Conservation (phyloP, 108 stramenopile species). For the Asterionellopsis glacialis region DNA sequence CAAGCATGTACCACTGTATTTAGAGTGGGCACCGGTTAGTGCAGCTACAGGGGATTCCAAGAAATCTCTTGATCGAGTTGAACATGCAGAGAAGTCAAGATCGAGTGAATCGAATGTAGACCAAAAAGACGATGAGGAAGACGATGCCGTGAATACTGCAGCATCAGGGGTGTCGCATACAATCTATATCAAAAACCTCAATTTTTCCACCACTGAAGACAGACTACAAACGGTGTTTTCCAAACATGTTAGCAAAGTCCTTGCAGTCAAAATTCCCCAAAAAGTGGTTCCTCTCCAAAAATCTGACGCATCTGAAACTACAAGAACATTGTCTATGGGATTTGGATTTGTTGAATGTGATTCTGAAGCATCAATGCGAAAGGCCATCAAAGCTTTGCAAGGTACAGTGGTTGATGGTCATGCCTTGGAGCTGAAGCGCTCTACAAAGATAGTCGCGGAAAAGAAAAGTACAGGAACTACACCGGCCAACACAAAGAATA, state of each 20-base stretch:
- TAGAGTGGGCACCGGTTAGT: constrained; percentile 95
- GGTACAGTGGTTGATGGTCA: constrained; percentile 91
- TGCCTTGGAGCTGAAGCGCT: constrained; percentile 82
- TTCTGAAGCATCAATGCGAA: constrained; percentile 55
- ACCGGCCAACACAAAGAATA: constrained; percentile 33
- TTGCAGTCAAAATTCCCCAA: constrained; percentile 85
- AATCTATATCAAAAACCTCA: constrained; percentile 95
- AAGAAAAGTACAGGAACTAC: constrained; percentile 3
- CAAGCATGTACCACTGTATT: constrained; percentile 93
- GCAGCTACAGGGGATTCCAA: constrained; percentile 12
- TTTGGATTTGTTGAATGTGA: constrained; percentile 97
- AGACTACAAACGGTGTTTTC: constrained; percentile 58
- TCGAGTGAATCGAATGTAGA: constrained; percentile 11
- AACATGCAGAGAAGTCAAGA: constrained; percentile 14
- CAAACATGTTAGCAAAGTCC: constrained; percentile 37
- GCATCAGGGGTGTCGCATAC: constrained; percentile 35
- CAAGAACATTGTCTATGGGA: constrained; percentile 79
- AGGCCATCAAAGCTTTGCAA: constrained; percentile 77
- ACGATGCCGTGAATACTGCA: constrained; percentile 30
- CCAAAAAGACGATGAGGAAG: constrained; percentile 19
- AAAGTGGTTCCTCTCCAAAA: constrained; percentile 64
- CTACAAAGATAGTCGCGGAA: constrained; percentile 45
- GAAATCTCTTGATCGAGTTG: not conserved
- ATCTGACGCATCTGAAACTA: constrained; percentile 5
- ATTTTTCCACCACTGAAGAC: constrained; percentile 87